Percentiles rank a stretch among this genome's conserved stretches.
Evolutionary conservation across 1,139 yeast species (phyloP).

Genomic region (Meyerozyma carpophila): DNA sequence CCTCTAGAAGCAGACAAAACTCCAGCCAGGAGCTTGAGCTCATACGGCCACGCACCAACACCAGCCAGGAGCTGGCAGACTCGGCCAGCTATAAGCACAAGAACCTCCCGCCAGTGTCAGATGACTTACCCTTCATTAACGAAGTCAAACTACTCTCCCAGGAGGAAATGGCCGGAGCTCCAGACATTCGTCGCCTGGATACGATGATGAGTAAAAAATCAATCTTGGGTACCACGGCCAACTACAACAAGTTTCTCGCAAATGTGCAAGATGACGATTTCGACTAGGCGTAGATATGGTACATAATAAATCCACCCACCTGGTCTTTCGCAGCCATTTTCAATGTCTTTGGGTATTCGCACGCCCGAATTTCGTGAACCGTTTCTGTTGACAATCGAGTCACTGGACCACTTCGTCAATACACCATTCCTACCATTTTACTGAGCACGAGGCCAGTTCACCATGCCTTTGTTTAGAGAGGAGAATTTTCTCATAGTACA

Average conservation of each 20-base stretch:
- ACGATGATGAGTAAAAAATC: conserved; percentile 31
- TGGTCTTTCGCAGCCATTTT: not conserved
- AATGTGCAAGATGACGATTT: conserved; percentile 17
- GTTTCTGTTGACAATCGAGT: not conserved
- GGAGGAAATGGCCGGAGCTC: conserved; percentile 3
- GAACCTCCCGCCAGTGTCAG: conserved; percentile 5
- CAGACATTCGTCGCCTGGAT: conserved; percentile 20
- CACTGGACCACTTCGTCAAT: not conserved
- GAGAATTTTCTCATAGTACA: conserved; percentile 61
- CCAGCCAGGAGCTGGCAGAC: conserved; percentile 8
- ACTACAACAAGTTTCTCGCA: conserved; percentile 34
- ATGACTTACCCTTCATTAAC: conserved; percentile 37
- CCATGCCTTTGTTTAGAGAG: conserved; percentile 59
- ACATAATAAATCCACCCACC: not conserved
- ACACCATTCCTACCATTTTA: not conserved
- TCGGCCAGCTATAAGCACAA: conserved; percentile 4
- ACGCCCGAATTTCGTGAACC: not conserved
- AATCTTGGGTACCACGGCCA: conserved; percentile 37
- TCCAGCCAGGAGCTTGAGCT: not conserved
- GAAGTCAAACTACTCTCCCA: conserved; percentile 23
- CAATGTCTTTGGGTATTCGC: not conserved
- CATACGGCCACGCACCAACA: not conserved
- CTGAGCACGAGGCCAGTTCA: not conserved
- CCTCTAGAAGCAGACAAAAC: not conserved
- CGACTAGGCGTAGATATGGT: not conserved